Base-by-base conservation (phyloP, 495 filamentous ascomycete species). In the Neurospora sublineolata region DNA sequence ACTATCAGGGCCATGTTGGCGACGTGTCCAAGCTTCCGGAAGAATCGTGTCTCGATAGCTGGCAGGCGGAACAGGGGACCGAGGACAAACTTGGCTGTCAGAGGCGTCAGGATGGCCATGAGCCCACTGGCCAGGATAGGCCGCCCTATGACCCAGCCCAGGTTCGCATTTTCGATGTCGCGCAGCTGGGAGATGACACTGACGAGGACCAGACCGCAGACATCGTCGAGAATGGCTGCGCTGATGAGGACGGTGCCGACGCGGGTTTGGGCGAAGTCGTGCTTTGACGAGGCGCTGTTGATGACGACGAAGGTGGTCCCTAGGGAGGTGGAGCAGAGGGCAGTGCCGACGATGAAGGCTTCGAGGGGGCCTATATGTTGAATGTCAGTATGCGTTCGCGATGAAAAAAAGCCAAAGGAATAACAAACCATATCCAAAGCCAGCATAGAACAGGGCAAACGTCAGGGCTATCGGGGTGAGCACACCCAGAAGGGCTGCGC, bases 141-240 rank as follows among this genome's bases (percentile, higher is more conserved):
- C 2, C 74, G 73, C 6, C 74, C 78, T 8, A 79, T 77, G 67
- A 76, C 76, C 78, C 78, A 79, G 2, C 76, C 76, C 1, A 79
- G 68, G 11, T 52, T 68, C 2, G 40, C 41, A 3, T 20, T 72
- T 9, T 73, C 68, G 16, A 78, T 69, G 44, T 44, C 74, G 10
- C 86, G 85, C 30, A 87, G 78, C 14, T 81, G 82, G 9, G 84
- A 80, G 44, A 88, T 82, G 18, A 92, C 83, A 74, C 92, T 88
- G 23, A 93, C 89, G 86, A 94, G 90, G 2, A 95, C 86, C n/a
- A 95, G 79, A 0, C 92, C 92, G 18, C 91, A 85, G 2, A 95
- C 90, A 81, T 94, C 93, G 79, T 95, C 93, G 75, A 97, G 84
- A 86, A 95, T 91, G 23, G 92, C 93, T 4, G 91, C 91, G 70